phyloP scores from a whole-genome alignment of 1,139 yeast species.

The Zygosaccharomyces pseudobailii region DNA sequence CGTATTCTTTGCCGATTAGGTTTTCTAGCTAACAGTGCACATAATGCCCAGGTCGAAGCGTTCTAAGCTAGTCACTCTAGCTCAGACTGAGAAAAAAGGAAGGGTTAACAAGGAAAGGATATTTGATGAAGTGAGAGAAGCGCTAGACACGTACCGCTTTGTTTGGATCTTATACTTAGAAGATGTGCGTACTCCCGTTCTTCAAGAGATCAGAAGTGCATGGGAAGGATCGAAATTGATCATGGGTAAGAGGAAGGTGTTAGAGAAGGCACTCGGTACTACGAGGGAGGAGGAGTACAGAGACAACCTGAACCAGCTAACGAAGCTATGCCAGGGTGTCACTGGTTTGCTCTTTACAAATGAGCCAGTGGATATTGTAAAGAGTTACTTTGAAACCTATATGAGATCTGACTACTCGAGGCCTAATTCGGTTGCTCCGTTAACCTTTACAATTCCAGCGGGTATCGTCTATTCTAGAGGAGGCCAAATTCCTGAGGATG shows the following conservation, averaged over 20 bases:
- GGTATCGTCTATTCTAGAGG: conserved; percentile 94
- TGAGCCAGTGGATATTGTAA: conserved; percentile 79
- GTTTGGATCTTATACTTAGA: conserved; percentile 84
- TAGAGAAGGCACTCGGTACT: conserved; percentile 88
- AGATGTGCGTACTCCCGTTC: conserved; percentile 92
- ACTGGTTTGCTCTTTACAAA: conserved; percentile 86
- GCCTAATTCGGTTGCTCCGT: conserved; percentile 79
- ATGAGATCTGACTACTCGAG: conserved; percentile 80
- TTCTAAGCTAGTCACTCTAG: conserved; percentile 88
- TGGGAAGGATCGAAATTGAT: conserved; percentile 88
- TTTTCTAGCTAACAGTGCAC: background rate
- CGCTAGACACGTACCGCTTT: conserved; percentile 70
- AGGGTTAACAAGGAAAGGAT: conserved; percentile 86
- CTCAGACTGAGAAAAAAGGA: conserved; percentile 94
- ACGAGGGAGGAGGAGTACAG: conserved; percentile 85
- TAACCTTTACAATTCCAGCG: conserved; percentile 78
- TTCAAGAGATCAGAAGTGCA: conserved; percentile 86
- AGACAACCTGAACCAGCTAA: conserved; percentile 69
- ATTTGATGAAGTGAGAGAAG: conserved; percentile 82
- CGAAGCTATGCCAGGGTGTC: conserved; percentile 60
- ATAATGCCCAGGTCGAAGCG: conserved; percentile 93
- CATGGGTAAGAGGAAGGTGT: conserved; percentile 87
- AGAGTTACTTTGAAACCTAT: conserved; percentile 75
- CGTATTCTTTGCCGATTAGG: background rate
- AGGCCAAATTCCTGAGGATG: conserved; percentile 83